A percentile compares a stretch with the other conserved stretches of the same genome.
These are phyloP conservation scores for Neonectria sp. DNA, from an alignment of 2,329 filamentous ascomycete species.

Conservation along the genomic window DNA sequence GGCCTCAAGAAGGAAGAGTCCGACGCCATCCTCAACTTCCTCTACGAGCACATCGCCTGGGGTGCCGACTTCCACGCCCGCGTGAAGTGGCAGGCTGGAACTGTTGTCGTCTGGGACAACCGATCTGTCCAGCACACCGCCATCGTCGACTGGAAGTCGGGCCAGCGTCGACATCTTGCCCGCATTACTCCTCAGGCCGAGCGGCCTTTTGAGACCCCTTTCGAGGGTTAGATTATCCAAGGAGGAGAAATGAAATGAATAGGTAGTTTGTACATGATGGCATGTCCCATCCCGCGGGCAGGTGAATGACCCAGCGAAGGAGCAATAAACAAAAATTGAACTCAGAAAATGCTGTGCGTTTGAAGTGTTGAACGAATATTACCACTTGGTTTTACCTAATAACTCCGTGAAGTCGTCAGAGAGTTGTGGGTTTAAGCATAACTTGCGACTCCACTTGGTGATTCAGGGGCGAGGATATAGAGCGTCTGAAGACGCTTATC, in stretches of 20 bases:
- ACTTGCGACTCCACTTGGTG: slow-evolving; percentile 27
- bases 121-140: slow-evolving; percentile 85
- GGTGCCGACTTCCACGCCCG: slow-evolving; percentile 79
- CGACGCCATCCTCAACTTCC: slow-evolving; percentile 80
- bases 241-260: background rate
- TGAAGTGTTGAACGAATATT: background rate
- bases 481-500: background rate
- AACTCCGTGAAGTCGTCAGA: background rate
- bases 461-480: background rate
- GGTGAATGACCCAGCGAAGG: slow-evolving; percentile 21
- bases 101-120: slow-evolving; percentile 91
- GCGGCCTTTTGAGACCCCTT: slow-evolving; percentile 79
- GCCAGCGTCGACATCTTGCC: slow-evolving; percentile 83
- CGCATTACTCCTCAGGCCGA: slow-evolving; percentile 89
- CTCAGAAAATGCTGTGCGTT: background rate
- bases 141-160: slow-evolving; percentile 85
- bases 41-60: slow-evolving; percentile 69
- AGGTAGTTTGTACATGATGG: slow-evolving; percentile 9
- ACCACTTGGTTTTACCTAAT: background rate
- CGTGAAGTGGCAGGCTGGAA: slow-evolving; percentile 84
- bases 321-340: slow-evolving; percentile 20
- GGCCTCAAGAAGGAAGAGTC: slow-evolving; percentile 91
- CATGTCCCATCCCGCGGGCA: background rate
- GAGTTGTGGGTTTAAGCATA: background rate
- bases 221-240: slow-evolving; percentile 35